A percentile compares a stretch with the other conserved stretches of the same genome.
phyloP scores from a whole-genome alignment of 257 asterid genomes.

The Verbena officinalis region DNA sequence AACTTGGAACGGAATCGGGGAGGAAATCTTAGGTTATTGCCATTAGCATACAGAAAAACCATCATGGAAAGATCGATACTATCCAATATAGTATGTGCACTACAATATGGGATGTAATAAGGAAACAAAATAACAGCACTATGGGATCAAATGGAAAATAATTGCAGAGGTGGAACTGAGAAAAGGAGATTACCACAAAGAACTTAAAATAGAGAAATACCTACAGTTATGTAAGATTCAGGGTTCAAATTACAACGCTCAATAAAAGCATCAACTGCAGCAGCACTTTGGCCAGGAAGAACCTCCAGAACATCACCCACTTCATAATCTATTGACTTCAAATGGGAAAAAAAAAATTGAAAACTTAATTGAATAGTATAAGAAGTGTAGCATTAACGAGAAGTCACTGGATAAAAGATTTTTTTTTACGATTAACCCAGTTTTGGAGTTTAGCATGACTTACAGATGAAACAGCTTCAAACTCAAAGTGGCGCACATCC shows the following conservation, averaged over 20 bases:
- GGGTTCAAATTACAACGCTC: constrained; percentile 83
- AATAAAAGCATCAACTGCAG: constrained; percentile 78
- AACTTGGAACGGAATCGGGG: not conserved
- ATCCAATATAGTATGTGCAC: not conserved
- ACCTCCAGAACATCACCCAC: constrained; percentile 92
- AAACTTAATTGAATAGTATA: constrained; percentile 7
- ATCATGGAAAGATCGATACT: not conserved
- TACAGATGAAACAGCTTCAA: constrained; percentile 92
- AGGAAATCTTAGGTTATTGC: not conserved
- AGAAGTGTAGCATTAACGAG: not conserved
- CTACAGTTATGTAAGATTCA: constrained; percentile 76
- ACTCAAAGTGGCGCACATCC: constrained; percentile 89
- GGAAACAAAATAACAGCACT: not conserved
- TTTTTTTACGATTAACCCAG: constrained; percentile 10
- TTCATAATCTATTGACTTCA: constrained; percentile 75
- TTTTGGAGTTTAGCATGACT: constrained; percentile 39
- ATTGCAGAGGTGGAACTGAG: not conserved
- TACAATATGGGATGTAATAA: not conserved
- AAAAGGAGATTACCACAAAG: constrained; percentile 11
- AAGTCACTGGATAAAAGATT: constrained; percentile 13
- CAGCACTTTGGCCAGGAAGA: constrained; percentile 86
- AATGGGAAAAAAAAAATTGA: constrained; percentile 19
- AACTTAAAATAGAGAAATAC: constrained; percentile 40
- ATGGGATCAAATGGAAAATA: not conserved
- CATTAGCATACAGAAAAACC: constrained; percentile 25